A percentile compares a stretch with the other conserved stretches of the same genome.
Evolutionary conservation across 805 yeast species (phyloP).

Genomic region (Wickerhamomyces chambardii): DNA sequence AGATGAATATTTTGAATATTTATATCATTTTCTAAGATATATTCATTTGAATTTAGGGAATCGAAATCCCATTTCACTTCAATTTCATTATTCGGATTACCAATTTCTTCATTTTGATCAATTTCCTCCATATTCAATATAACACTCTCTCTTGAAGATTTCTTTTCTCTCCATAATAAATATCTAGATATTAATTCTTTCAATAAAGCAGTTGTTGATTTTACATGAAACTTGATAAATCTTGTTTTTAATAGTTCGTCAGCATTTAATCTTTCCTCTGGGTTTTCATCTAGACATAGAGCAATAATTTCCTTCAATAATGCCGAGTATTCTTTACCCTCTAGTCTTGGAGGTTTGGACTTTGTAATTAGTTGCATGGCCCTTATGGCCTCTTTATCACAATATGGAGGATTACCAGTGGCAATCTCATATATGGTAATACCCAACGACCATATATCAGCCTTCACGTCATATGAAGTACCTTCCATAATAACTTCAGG

Average conservation of each 20-base stretch:
- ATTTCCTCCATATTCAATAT: slow-evolving; percentile 22
- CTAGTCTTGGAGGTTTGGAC: slow-evolving; percentile 90
- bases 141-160: slow-evolving; percentile 43
- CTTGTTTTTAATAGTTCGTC: slow-evolving; percentile 73
- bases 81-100: slow-evolving; percentile 14
- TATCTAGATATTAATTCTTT: slow-evolving; percentile 72
- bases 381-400: slow-evolving; percentile 89
- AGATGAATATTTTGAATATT: slow-evolving; percentile 27
- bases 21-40: slow-evolving; percentile 64
- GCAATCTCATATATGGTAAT: slow-evolving; percentile 91
- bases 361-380: slow-evolving; percentile 93
- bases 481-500: slow-evolving; percentile 97
- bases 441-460: slow-evolving; percentile 97
- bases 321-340: slow-evolving; percentile 76
- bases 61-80: slow-evolving; percentile 87
- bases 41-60: slow-evolving; percentile 65
- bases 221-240: slow-evolving; percentile 52
- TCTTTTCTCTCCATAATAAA: slow-evolving; percentile 66
- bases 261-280: slow-evolving; percentile 80
- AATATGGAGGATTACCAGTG: slow-evolving; percentile 95
- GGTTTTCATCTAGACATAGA: slow-evolving; percentile 86
- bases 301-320: slow-evolving; percentile 83
- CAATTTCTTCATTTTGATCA: slow-evolving; percentile 28
- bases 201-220: slow-evolving; percentile 47
- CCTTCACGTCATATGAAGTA: slow-evolving; percentile 78